These are phyloP conservation scores for Poa pratensis DNA, from an alignment of 176 grass and related monocot species.

Conservation along the genomic window DNA sequence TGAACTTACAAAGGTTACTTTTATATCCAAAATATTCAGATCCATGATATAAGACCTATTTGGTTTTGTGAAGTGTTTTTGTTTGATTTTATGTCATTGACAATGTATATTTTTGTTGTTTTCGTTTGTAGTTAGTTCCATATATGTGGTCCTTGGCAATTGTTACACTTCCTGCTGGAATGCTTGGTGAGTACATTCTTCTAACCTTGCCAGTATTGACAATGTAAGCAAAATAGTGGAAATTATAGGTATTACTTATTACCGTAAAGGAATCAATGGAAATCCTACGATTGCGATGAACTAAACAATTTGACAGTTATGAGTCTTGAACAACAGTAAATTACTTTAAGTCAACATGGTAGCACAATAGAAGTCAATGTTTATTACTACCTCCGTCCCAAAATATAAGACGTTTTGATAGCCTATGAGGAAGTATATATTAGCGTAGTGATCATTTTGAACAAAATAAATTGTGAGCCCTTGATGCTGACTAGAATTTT, in stretches of 20 bases:
- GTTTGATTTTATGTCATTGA: conserved; percentile 34
- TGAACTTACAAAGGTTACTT: conserved; percentile 51
- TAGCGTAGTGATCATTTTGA: neutral
- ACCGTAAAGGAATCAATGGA: neutral
- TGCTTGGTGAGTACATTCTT: conserved; percentile 53
- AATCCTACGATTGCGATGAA: conserved; percentile 19
- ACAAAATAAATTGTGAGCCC: neutral
- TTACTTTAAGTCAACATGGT: conserved; percentile 16
- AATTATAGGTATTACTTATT: neutral
- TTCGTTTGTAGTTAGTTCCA: conserved; percentile 52
- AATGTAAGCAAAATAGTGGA: conserved; percentile 26
- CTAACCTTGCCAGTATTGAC: conserved; percentile 18
- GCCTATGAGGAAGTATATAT: too few species aligned
- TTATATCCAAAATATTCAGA: conserved; percentile 1
- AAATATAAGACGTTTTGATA: too few species aligned
- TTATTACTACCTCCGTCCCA: too few species aligned
- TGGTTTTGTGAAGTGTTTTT: conserved; percentile 19
- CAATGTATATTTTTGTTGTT: neutral
- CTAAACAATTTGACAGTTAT: conserved; percentile 2
- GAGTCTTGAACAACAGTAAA: conserved; percentile 5
- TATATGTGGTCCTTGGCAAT: conserved; percentile 71
- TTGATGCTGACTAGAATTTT: neutral
- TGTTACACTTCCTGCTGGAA: conserved; percentile 67
- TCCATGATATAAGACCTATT: neutral
- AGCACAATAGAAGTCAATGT: conserved; percentile 19